Evolutionary conservation across 139 green algal genomes (phyloP), one percentile per base, ranked within the genome.

Genomic region (Chlorella sp.): DNA sequence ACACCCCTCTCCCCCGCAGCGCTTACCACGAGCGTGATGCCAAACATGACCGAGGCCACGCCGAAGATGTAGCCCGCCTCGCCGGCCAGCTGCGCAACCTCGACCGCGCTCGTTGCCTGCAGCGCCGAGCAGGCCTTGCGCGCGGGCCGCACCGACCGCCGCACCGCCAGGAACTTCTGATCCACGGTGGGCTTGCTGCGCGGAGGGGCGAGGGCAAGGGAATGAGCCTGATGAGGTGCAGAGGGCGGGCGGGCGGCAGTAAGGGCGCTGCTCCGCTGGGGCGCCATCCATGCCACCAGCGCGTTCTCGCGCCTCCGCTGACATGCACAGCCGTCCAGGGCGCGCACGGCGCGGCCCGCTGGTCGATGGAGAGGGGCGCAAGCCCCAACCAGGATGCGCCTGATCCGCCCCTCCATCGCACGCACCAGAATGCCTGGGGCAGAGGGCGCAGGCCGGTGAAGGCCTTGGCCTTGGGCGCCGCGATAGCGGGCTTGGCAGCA

Each of bases 11-110:
- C n/a, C n/a, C n/a, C n/a, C n/a, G n/a, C n/a, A n/a, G n/a, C n/a
- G 76, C 91, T 90, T 81, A 96, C 92, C 76, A 96, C 83, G 7
- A 97, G 87, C 38, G 93, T 97, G 53, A 96, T 95, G 65, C 82
- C 92, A 55, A 90, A 83, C 88, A 95, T 95, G 62, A 91, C 91
- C 73, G 86, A 79, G 29, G 90, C 90, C 41, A 87, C 88, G 76
- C 90, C 90, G 35, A 69, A 78, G 67, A 97, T 96, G 85, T 93
- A 92, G 35, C 80, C 87, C n/a, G 79, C 87, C 81, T 96, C 91
- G 56, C 83, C 86, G 25, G 93, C 93, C 1, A 96, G 58, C 86
- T 94, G 89, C 8, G 89, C 90, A n/a, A 97, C 56, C 86, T 95
- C 91, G 46, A 92, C 60, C 14, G 75, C 80, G 55, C 38, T 59